These are phyloP conservation scores for Aspergillus sojae DNA, from an alignment of 2,329 filamentous ascomycete species.

Conservation along the genomic window DNA sequence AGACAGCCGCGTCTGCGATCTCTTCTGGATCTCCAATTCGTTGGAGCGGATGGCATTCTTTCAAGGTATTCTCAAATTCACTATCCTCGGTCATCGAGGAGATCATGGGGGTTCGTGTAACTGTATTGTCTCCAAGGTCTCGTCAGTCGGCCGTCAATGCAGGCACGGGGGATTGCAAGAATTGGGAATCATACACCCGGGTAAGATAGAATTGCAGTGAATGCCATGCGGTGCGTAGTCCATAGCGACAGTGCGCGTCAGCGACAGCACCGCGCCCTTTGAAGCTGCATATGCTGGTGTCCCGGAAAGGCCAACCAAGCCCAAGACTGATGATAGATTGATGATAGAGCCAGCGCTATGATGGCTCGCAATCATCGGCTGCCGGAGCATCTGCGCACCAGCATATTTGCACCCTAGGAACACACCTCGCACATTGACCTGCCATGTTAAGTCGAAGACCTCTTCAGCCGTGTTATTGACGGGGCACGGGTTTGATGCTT, in stretches of 20 bases:
- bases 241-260: constrained; percentile 11
- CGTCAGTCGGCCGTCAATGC: background rate
- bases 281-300: constrained; percentile 12
- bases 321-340: background rate
- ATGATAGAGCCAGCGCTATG: background rate
- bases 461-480: background rate
- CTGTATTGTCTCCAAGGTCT: background rate
- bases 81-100: background rate
- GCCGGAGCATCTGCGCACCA: background rate
- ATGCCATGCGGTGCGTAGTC: constrained; percentile 15
- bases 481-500: background rate
- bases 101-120: background rate
- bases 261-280: constrained; percentile 22
- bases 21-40: background rate
- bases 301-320: background rate
- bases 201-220: constrained; percentile 15
- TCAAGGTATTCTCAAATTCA: background rate
- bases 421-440: background rate
- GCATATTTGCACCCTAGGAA: background rate
- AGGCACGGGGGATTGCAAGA: background rate
- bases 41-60: background rate
- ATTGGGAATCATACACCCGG: constrained; percentile 11
- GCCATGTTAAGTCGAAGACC: background rate
- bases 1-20: background rate
- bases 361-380: background rate